Evolutionary conservation across 1,284 basidiomycete genomes (phyloP).

Genomic region (Sphagnurus paluster): DNA sequence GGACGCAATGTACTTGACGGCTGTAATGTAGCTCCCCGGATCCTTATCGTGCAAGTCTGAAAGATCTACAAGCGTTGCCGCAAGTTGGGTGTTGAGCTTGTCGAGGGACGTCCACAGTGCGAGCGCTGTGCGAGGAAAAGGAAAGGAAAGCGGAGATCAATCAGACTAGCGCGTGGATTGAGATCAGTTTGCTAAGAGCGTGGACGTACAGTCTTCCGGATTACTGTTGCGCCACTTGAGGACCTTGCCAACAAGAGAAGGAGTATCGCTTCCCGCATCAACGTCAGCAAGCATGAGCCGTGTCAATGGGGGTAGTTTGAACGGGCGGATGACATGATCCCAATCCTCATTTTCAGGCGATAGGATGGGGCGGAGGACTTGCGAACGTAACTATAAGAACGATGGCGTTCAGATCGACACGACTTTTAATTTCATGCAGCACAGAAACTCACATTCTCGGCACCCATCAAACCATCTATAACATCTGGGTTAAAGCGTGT

Average conservation of each 20-base stretch:
- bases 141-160: not conserved
- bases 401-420: slow-evolving; percentile 2
- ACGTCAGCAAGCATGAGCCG: slow-evolving; percentile 90
- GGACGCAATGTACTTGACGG: slow-evolving; percentile 61
- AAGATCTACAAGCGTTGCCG: slow-evolving; percentile 50
- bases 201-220: slow-evolving; percentile 52
- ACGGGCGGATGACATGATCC: slow-evolving; percentile 67
- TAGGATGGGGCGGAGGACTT: slow-evolving; percentile 49
- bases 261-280: slow-evolving; percentile 91
- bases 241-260: slow-evolving; percentile 87
- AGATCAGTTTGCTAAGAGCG: too few species aligned
- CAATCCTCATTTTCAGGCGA: slow-evolving; percentile 62
- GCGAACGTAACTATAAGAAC: slow-evolving; percentile 16
- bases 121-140: slow-evolving; percentile 43
- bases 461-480: slow-evolving; percentile 68
- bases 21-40: slow-evolving; percentile 48
- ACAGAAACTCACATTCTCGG: slow-evolving; percentile 39
- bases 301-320: slow-evolving; percentile 79
- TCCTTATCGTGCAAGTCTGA: slow-evolving; percentile 48
- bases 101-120: slow-evolving; percentile 73
- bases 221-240: slow-evolving; percentile 80
- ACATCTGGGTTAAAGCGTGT: slow-evolving; percentile 83
- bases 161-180: too few species aligned
- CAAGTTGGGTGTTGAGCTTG: slow-evolving; percentile 58
- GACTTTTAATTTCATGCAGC: slow-evolving; percentile 9